Conservation (phyloP, 1,139 yeast genomes). For the Magnusiomyces paraingens region DNA sequence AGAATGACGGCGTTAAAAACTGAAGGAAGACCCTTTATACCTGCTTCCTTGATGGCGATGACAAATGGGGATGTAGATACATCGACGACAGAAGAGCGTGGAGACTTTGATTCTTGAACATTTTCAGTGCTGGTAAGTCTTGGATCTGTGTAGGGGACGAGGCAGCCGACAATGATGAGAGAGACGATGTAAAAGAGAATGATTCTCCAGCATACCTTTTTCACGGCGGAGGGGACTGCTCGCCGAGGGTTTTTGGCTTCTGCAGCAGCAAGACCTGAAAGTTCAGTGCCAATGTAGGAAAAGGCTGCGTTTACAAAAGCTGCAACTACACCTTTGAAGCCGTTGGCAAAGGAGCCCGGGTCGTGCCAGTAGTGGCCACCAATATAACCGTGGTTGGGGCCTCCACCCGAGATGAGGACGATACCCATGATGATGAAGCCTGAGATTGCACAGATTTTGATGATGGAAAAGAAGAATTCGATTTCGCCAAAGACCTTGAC, state of each 20-base stretch:
- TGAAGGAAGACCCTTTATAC: constrained; percentile 54
- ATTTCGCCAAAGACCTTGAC: constrained; percentile 75
- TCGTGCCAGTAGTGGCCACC: constrained; percentile 59
- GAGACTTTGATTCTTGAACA: constrained; percentile 40
- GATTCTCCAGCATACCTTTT: constrained; percentile 70
- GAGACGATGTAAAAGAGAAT: constrained; percentile 57
- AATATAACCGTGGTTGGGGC: constrained; percentile 52
- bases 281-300: constrained; percentile 79
- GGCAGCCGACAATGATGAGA: constrained; percentile 53
- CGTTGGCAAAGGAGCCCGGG: constrained; percentile 60
- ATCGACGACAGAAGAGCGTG: constrained; percentile 54
- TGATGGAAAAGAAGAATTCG: constrained; percentile 57
- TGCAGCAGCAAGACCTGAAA: constrained; percentile 71
- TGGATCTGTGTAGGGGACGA: constrained; percentile 58
- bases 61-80: constrained; percentile 67
- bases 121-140: constrained; percentile 37
- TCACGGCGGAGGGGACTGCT: constrained; percentile 65
- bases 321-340: constrained; percentile 73
- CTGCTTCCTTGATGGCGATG: constrained; percentile 53
- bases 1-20: constrained; percentile 68
- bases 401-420: constrained; percentile 61
- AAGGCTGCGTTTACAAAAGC: constrained; percentile 84
- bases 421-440: constrained; percentile 64
- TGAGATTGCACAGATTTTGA: constrained; percentile 56
- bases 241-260: constrained; percentile 52